phyloP scores from a whole-genome alignment of 345 rosid genomes.

The Reutealis trisperma region DNA sequence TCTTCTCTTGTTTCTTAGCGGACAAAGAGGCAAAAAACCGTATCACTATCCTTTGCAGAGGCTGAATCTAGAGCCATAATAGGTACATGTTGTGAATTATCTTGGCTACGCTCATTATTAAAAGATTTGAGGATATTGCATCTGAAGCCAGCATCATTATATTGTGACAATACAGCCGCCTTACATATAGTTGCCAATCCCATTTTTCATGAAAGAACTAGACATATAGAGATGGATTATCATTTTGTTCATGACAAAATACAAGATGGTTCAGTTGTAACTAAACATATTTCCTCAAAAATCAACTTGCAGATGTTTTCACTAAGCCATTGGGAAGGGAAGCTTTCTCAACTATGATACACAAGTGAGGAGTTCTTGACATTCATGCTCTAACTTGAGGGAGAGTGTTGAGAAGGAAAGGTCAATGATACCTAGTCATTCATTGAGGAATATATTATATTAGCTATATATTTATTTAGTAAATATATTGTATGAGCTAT shows the following conservation, averaged over 20 bases:
- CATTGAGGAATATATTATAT: background rate
- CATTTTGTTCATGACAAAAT: too few species aligned
- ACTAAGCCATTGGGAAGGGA: conserved; percentile 3
- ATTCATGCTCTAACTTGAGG: too few species aligned
- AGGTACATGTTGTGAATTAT: too few species aligned
- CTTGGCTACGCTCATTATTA: background rate
- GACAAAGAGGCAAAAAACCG: background rate
- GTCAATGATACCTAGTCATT: background rate
- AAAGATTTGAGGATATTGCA: background rate
- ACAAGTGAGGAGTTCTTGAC: background rate
- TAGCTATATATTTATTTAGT: too few species aligned
- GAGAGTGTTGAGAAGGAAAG: background rate
- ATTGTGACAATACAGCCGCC: background rate
- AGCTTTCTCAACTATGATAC: background rate
- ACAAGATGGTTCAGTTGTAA: too few species aligned
- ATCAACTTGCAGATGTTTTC: background rate
- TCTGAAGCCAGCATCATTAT: background rate
- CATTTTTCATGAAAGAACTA: too few species aligned
- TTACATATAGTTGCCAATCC: too few species aligned
- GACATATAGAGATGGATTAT: too few species aligned
- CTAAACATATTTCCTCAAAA: background rate
- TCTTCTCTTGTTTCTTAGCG: too few species aligned
- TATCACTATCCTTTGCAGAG: background rate
- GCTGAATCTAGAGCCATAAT: background rate
- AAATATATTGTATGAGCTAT: too few species aligned